Base-by-base conservation (phyloP, 2,329 filamentous ascomycete species). In the Colletotrichum trifolii region DNA sequence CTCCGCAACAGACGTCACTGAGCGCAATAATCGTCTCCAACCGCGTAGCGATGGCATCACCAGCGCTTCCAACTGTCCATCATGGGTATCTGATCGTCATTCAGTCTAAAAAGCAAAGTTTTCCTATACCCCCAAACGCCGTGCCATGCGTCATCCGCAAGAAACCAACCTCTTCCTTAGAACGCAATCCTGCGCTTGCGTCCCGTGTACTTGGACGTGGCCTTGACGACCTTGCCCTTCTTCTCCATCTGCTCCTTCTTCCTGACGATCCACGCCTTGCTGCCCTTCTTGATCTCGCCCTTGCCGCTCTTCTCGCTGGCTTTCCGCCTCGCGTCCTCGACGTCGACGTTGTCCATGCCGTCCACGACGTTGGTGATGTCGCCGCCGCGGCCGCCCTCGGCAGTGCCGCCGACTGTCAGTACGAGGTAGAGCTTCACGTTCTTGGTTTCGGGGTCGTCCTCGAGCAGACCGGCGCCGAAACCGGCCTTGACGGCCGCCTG, bases 401-500 rank as follows among this genome's bases (percentile, higher is more conserved):
- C 80, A 0, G 79, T 79, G 4, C 87, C 88, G 38, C 95, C 96
- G 1, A 97, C 96, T 0, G 94, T 97, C 38, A 99, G 81, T 0
- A 99, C 95, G 2, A 99, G 84, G 76, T 99, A 99, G n/a, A 96
- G 83, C 83, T 99, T 99, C 70, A 91, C 89, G 74, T 94, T 97
- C 85, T 99, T 99, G 42, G 96, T 99, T 47, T 94, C 95, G 0
- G 92, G 92, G 76, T 98, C 95, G 78, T 99, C 96, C 78, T 98
- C 95, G 52, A 99, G 82, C 39, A 99, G 86, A 80, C 96, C 96
- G 0, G 96, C 96, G 52, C 96, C 95, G 73, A 99, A 99, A 0
- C 96, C 96, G 2, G 96, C 96, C 74, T 92, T 94, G 67, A 98
- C 91, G 0, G 96, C 96, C 0, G 96, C 96, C 64, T 87, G 86